These are phyloP conservation scores for Blastomyces parvus DNA, from an alignment of 2,329 filamentous ascomycete species.

Conservation along the genomic window DNA sequence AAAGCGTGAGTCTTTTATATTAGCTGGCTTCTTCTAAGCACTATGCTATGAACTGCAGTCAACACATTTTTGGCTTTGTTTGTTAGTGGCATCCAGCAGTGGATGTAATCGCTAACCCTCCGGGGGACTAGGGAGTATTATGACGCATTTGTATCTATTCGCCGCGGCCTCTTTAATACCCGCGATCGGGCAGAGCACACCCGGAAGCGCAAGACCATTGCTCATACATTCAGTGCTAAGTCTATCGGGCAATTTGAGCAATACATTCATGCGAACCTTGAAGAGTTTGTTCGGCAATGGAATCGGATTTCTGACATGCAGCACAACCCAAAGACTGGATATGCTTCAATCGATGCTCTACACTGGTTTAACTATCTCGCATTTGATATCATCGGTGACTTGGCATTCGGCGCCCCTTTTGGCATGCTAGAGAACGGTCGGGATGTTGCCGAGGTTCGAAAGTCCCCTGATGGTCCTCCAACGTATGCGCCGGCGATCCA, in stretches of 20 bases:
- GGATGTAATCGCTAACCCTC: background rate
- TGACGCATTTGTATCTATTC: slow-evolving; percentile 82
- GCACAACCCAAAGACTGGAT: slow-evolving; percentile 41
- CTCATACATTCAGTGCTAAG: slow-evolving; percentile 78
- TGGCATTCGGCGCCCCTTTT: slow-evolving; percentile 66
- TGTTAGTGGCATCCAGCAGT: background rate
- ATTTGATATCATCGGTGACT: slow-evolving; percentile 51
- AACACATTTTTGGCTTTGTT: background rate
- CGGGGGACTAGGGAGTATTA: slow-evolving; percentile 60
- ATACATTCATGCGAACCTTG: slow-evolving; percentile 73
- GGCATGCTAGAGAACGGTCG: slow-evolving; percentile 70
- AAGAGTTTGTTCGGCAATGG: slow-evolving; percentile 63
- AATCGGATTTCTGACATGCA: slow-evolving; percentile 50
- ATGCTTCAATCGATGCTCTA: slow-evolving; percentile 60
- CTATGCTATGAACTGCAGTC: background rate
- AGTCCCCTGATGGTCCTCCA: slow-evolving; percentile 50
- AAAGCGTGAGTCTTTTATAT: slow-evolving; percentile 48
- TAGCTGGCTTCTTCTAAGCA: background rate
- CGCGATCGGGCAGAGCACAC: slow-evolving; percentile 71
- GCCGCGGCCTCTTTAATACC: slow-evolving; percentile 80
- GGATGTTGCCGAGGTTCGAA: slow-evolving; percentile 65
- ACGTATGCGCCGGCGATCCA: slow-evolving; percentile 71
- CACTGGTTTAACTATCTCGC: slow-evolving; percentile 69
- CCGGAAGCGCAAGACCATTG: slow-evolving; percentile 79
- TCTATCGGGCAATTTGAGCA: slow-evolving; percentile 77